phyloP scores from a whole-genome alignment of 2,329 filamentous ascomycete species.

The Cytospora piceicola region DNA sequence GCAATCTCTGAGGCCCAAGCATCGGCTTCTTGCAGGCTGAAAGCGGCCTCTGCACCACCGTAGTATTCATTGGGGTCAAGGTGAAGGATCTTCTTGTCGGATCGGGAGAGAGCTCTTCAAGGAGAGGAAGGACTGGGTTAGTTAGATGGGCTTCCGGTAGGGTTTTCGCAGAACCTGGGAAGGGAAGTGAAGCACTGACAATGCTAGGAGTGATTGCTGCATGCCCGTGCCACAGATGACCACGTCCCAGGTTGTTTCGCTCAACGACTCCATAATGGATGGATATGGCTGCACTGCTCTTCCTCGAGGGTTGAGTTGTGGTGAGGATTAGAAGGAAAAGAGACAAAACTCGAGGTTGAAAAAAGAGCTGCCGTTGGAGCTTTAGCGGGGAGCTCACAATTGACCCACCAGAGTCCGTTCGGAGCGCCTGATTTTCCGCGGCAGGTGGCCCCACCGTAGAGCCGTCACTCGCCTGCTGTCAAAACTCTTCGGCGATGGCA shows the following conservation, averaged over 20 bases:
- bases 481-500: slow-evolving; percentile 35
- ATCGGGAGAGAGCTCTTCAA: slow-evolving; percentile 86
- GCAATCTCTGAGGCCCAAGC: slow-evolving; percentile 64
- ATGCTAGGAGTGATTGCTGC: slow-evolving; percentile 76
- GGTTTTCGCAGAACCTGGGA: slow-evolving; percentile 34
- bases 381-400: slow-evolving; percentile 2
- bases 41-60: slow-evolving; percentile 81
- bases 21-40: slow-evolving; percentile 81
- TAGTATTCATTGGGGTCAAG: slow-evolving; percentile 88
- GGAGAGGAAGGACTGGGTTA: slow-evolving; percentile 61
- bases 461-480: background rate
- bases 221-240: slow-evolving; percentile 79
- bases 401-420: background rate
- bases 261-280: slow-evolving; percentile 70
- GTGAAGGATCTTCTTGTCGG: slow-evolving; percentile 88
- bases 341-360: slow-evolving; percentile 30
- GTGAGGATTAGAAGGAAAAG: slow-evolving; percentile 21
- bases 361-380: slow-evolving; percentile 26
- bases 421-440: slow-evolving; percentile 23
- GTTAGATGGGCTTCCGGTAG: slow-evolving; percentile 61
- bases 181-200: slow-evolving; percentile 57
- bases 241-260: slow-evolving; percentile 77
- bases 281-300: background rate
- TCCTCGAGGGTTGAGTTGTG: background rate
- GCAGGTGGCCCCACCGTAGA: slow-evolving; percentile 5